Evolutionary conservation across 345 rosid species (phyloP), one percentile per base, ranked within the genome.

Genomic region (Pistacia atlantica): DNA sequence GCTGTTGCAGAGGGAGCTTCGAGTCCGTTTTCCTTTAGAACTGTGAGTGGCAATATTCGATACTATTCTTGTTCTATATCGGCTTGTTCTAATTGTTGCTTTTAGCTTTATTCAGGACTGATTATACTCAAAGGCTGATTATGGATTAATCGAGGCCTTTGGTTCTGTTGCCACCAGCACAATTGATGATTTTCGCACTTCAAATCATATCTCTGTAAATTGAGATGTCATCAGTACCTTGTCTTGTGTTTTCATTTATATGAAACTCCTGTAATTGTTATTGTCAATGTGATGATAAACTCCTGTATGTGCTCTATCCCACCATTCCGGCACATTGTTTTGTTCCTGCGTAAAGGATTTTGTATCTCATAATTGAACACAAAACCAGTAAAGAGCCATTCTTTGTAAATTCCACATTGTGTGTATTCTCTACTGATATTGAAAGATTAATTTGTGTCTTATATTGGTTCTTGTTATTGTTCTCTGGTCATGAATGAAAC

Each of bases 191-290:
- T 69, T 51, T 38, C 60, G 25, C 45, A 62, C 57, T 61, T 12
- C 46, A 3, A 20, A 5, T 65, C 66, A 46, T 65, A 35, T 74
- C 28, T 11, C 51, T 65, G 73, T 58, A 54, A 81, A 76, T 69
- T 42, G 84, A 69, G 63, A 55, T 51, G 51, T 35, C 57, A 49
- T 11, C 28, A 3, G 58, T 37, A 35, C 3, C 12, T 51, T 51
- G 69, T 52, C 51, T 18, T 65, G 67, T 4, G 22, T 65, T 74
- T 70, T 72, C 79, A 52, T 49, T 75, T 60, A 16, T 25, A 25
- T 3, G 75, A 65, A 74, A 57, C 16, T 67, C 33, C 38, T 16
- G 22, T 64, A 74, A 52, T 65, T 74, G 37, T 35, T 35, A 62
- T 65, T n/a, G 35, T 7, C n/a, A 2, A 4, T 42, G 46, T 42